Conservation (phyloP, 2,329 filamentous ascomycete genomes). For the Penicillium expansum region DNA sequence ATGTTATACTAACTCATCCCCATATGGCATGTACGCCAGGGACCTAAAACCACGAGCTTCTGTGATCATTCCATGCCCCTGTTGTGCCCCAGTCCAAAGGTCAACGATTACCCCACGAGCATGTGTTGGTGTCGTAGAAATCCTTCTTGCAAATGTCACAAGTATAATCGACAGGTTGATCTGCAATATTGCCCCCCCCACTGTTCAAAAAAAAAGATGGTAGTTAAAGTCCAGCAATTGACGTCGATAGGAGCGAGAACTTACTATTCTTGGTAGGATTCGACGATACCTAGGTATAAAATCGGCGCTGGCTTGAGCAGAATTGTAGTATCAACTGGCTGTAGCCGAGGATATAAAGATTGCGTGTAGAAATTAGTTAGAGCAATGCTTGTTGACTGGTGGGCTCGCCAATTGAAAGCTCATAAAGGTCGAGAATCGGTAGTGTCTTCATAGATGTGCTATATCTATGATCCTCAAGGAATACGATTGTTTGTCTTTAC, state of each 20-base stretch:
- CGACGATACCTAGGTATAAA: neutral
- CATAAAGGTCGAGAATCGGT: neutral
- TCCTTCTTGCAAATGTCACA: neutral
- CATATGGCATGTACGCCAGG: neutral
- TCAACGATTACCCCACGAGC: neutral
- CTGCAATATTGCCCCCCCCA: neutral
- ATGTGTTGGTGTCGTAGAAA: neutral
- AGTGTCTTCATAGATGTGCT: neutral
- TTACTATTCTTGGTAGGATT: neutral
- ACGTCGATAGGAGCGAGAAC: neutral
- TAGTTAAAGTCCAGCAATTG: neutral
- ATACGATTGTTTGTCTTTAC: neutral
- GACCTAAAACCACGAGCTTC: neutral
- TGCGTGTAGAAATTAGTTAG: neutral
- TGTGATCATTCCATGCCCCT: neutral
- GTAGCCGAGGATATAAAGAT: no score
- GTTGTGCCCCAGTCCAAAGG: neutral
- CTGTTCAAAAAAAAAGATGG: neutral
- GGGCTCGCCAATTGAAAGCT: neutral
- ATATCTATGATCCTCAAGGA: neutral
- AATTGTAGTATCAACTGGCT: neutral
- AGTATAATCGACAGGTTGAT: neutral
- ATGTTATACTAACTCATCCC: neutral
- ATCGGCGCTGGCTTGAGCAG: neutral
- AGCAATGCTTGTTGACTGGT: neutral